Base-by-base conservation (phyloP, 2,329 filamentous ascomycete genomes). In the Ceratocystis lukuohia region DNA sequence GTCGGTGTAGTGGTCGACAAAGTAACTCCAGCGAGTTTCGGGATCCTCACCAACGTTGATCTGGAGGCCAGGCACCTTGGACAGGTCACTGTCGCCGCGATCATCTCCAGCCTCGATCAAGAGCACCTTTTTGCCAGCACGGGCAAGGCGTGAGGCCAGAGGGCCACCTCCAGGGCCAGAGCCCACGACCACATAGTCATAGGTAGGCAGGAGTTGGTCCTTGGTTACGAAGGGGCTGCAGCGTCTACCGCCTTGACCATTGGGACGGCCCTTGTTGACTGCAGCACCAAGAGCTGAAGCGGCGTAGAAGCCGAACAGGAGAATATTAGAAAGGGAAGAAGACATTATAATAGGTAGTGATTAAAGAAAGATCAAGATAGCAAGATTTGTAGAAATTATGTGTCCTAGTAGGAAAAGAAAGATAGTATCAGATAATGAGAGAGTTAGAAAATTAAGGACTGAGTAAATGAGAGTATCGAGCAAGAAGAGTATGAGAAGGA, bases 151-250 rank as follows among this genome's bases (percentile, higher is more conserved):
- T 57, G 80, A 78, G 5, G 82, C 81, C 3, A 84, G 72, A 2
- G 82, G 81, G 33, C 78, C 81, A 61, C 82, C 82, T 41, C 82
- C 82, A 1, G 82, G 76, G 2, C 82, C 82, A 12, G 80, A 82
- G 4, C 83, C 83, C 45, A 85, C 79, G 17, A 85, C 76, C n/a
- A 85, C 76, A 73, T 84, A 85, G 69, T 84, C 83, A 69, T 84
- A 84, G 41, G 61, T 17, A 4, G 66, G 62, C 17, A 67, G 66
- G 28, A 57, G 44, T 12, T 61, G 50, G 41, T 62, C 45, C 15
- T 37, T 48, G 25, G 66, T 67, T 22, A 67, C 56, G 25, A 65
- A 67, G 44, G 66, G 62, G 20, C 30, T 61, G 44, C 41, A 3
- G 10, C 37, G 10, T 41, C 10, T 10, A 41, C 37, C 37, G 3